A percentile compares a stretch with the other conserved stretches of the same genome.
Conservation (phyloP, 768 basidiomycete genomes). For the Termitomyces sp. region DNA sequence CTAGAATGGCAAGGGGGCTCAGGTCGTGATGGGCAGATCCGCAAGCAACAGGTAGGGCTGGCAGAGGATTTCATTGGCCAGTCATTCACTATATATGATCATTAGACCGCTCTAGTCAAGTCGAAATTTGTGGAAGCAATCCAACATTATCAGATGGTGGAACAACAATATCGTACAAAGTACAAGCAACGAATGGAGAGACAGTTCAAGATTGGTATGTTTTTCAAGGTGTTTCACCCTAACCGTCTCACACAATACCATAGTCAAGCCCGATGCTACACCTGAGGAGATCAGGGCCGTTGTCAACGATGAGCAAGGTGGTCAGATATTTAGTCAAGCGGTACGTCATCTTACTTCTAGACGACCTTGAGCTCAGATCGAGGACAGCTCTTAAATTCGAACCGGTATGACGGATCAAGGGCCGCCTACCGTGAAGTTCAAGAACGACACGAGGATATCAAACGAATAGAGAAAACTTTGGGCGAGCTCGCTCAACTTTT, state of each 20-base stretch:
- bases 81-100: constrained; percentile 2
- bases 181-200: constrained; percentile 82
- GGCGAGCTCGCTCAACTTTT: constrained; percentile 93
- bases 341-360: constrained; percentile 32
- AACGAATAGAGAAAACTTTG: constrained; percentile 91
- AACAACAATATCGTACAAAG: constrained; percentile 72
- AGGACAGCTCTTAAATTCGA: constrained; percentile 77
- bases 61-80: not conserved
- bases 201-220: constrained; percentile 81
- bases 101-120: constrained; percentile 58
- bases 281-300: constrained; percentile 84
- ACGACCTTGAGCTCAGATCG: constrained; percentile 6
- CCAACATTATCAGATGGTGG: constrained; percentile 80
- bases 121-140: constrained; percentile 83
- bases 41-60: constrained; percentile 65
- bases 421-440: constrained; percentile 97
- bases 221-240: not conserved
- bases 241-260: not conserved
- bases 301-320: constrained; percentile 77
- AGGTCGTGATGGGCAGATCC: constrained; percentile 69
- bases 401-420: constrained; percentile 85
- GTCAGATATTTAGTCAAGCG: constrained; percentile 89
- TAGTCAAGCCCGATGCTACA: constrained; percentile 91
- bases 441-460: constrained; percentile 92
- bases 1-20: constrained; percentile 63